phyloP scores from a whole-genome alignment of 2,329 filamentous ascomycete genomes.

The Reticulascus tulasneorum region DNA sequence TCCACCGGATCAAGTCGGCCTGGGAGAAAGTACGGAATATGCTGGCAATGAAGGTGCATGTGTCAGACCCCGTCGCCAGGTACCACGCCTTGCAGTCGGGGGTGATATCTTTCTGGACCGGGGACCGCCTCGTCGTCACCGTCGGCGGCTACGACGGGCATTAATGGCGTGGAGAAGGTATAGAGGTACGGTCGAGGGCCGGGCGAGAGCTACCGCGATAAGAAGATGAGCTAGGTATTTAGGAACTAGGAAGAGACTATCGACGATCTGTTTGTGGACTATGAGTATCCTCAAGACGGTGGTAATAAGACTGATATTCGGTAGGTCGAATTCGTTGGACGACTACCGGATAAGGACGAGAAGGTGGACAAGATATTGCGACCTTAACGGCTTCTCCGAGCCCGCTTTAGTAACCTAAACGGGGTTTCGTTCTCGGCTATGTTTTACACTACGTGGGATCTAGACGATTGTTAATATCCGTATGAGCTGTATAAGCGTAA shows the following conservation, averaged over 20 bases:
- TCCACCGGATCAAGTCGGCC: no score
- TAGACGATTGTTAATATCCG: conserved; percentile 54
- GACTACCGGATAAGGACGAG: conserved; percentile 18
- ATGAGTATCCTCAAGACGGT: conserved; percentile 66
- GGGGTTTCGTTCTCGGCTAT: conserved; percentile 53
- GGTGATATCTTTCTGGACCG: no score
- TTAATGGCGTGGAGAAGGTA: conserved; percentile 31
- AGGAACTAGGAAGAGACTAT: conserved; percentile 47
- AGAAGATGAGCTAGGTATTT: conserved; percentile 55
- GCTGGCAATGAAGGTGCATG: no score
- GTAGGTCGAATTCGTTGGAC: conserved; percentile 48
- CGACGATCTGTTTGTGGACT: conserved; percentile 53
- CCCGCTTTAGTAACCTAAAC: conserved; percentile 39
- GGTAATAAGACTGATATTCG: conserved; percentile 61
- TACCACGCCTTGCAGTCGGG: no score
- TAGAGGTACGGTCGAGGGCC: conserved; percentile 66
- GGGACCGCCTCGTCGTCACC: conserved; percentile 34
- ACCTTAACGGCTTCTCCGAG: conserved; percentile 31
- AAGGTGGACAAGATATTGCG: not conserved
- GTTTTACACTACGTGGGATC: conserved; percentile 51
- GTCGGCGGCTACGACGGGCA: conserved; percentile 46
- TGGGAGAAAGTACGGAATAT: no score
- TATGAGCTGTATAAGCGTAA: conserved; percentile 50
- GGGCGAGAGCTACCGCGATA: conserved; percentile 63
- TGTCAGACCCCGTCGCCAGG: no score